Conservation (phyloP, 2,329 filamentous ascomycete genomes). For the Claviceps sp. region DNA sequence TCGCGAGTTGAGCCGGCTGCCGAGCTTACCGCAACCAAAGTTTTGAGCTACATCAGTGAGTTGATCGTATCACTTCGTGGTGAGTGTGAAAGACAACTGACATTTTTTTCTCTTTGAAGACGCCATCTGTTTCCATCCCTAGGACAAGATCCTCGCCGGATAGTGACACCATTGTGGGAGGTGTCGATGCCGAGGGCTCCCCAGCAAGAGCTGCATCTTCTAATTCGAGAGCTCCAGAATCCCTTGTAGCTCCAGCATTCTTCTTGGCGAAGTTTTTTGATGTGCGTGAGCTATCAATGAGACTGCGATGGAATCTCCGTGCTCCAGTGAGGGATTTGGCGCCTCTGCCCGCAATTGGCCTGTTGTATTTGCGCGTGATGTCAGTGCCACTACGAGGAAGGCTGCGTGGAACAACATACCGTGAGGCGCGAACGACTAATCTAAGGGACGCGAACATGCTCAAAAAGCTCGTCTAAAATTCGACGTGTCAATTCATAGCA, state of each 20-base stretch:
- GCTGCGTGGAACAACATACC: not conserved
- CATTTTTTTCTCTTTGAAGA: slow-evolving; percentile 3
- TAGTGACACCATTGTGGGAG: too few relatives aligned
- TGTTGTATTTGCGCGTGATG: not conserved
- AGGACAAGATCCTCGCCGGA: slow-evolving; percentile 4
- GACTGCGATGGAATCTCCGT: not conserved
- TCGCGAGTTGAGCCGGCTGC: not conserved
- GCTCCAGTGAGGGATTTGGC: slow-evolving; percentile 1
- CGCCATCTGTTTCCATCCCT: not conserved
- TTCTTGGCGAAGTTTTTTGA: too few relatives aligned
- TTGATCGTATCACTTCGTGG: not conserved
- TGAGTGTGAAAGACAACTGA: not conserved
- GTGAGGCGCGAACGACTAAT: not conserved
- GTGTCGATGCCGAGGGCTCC: too few relatives aligned
- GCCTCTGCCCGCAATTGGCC: slow-evolving; percentile 3
- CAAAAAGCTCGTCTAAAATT: not conserved
- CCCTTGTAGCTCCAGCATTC: too few relatives aligned
- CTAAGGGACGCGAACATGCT: not conserved
- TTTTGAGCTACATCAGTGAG: slow-evolving; percentile 6
- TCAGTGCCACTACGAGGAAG: not conserved
- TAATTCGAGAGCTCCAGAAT: too few relatives aligned
- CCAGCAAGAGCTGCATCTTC: too few relatives aligned
- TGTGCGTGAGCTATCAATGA: not conserved
- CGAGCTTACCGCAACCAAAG: slow-evolving; percentile 12
- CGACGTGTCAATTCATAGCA: not conserved